Evolutionary conservation across 202 grass and related monocot species (phyloP).

Genomic region (Zizania palustris): DNA sequence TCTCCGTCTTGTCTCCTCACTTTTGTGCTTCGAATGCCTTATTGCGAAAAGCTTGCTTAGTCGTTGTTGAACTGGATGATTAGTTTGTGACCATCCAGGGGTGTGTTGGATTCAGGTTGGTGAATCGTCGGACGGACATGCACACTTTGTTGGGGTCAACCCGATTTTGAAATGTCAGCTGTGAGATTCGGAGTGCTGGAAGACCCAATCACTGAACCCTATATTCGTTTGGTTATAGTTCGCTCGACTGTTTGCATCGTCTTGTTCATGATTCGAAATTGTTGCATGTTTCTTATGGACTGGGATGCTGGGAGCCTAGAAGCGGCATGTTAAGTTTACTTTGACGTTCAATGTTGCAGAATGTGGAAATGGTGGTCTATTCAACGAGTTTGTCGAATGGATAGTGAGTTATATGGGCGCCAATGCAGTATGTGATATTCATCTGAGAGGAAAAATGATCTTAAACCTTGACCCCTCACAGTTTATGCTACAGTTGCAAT

Average conservation of each 20-base stretch:
- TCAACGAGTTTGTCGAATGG: slow-evolving; percentile 2
- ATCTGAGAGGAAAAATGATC: slow-evolving; percentile 17
- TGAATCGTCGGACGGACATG: slow-evolving; percentile 24
- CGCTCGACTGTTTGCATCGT: background rate
- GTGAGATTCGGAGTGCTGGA: background rate
- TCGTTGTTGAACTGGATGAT: background rate
- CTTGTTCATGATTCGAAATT: background rate
- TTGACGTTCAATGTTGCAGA: background rate
- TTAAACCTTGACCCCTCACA: background rate
- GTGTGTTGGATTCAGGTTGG: background rate
- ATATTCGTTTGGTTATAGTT: slow-evolving; percentile 22
- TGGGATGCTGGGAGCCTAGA: background rate
- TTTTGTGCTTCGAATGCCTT: background rate
- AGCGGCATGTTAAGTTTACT: background rate
- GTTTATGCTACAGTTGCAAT: slow-evolving; percentile 16
- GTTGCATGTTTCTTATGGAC: slow-evolving; percentile 12
- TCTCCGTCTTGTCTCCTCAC: background rate
- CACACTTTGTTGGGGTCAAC: slow-evolving; percentile 5
- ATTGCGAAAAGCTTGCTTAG: background rate
- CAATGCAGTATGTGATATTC: background rate
- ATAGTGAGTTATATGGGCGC: background rate
- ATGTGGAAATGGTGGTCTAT: background rate
- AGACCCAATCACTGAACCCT: slow-evolving; percentile 28
- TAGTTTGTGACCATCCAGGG: background rate
- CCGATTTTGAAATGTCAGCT: background rate